Percentiles rank a stretch among this genome's conserved stretches.
Evolutionary conservation across 192 early-diverging fungal genomes (phyloP).

Genomic region (Coemansia biformis): DNA sequence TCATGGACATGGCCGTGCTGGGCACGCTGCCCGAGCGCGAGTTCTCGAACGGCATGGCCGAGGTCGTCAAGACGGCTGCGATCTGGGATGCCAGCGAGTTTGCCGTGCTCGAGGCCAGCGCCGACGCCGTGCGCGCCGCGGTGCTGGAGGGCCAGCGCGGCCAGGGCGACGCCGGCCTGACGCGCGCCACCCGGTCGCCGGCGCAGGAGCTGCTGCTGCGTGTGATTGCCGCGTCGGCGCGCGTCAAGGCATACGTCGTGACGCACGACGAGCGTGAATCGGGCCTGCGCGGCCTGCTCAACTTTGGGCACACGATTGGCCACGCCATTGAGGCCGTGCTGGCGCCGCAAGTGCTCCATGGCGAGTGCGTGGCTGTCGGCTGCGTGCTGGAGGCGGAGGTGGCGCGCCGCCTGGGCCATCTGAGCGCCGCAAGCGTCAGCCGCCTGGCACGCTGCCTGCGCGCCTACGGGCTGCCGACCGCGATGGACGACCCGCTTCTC

Average conservation of each 20-base stretch:
- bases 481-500: conserved; percentile 75
- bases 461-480: conserved; percentile 83
- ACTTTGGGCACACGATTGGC: conserved; percentile 96
- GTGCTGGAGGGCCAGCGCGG: conserved; percentile 52
- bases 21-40: conserved; percentile 83
- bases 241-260: conserved; percentile 92
- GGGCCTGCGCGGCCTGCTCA: conserved; percentile 88
- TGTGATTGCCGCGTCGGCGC: conserved; percentile 80
- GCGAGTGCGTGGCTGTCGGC: conserved; percentile 94
- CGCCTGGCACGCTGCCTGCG: conserved; percentile 77
- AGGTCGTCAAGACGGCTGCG: conserved; percentile 96
- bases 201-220: conserved; percentile 67
- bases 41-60: conserved; percentile 95
- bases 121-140: conserved; percentile 72
- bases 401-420: conserved; percentile 76
- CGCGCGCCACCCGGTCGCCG: conserved; percentile 54
- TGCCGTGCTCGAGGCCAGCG: conserved; percentile 78
- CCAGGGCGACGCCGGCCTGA: conserved; percentile 13
- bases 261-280: conserved; percentile 93
- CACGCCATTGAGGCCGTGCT: conserved; percentile 94
- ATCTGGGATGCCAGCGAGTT: conserved; percentile 89
- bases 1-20: conserved; percentile 83
- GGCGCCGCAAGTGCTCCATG: conserved; percentile 84
- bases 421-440: conserved; percentile 81
- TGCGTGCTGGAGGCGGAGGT: conserved; percentile 95